These are phyloP conservation scores for Escallonia herrerae DNA, from an alignment of 129 eudicot species.

Conservation along the genomic window DNA sequence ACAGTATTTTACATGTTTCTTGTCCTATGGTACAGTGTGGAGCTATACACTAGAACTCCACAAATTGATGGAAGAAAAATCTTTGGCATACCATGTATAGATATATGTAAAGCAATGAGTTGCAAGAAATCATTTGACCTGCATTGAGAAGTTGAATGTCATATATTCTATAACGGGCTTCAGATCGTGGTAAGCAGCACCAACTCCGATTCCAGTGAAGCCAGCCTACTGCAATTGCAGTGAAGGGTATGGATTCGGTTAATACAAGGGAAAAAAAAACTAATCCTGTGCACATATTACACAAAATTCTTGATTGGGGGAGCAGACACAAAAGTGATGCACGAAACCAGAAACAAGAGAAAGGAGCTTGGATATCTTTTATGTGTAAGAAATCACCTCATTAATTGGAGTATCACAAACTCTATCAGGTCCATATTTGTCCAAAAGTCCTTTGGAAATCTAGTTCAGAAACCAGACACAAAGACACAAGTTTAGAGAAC, in stretches of 20 bases:
- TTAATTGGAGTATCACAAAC: constrained; percentile 94
- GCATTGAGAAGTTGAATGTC: constrained; percentile 97
- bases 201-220: constrained; percentile 89
- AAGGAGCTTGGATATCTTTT: neutral
- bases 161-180: constrained; percentile 87
- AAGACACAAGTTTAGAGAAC: too few species aligned
- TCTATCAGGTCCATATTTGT: constrained; percentile 91
- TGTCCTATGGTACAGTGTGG: too few species aligned
- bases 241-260: too few species aligned
- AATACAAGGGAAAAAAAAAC: neutral
- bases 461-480: too few species aligned
- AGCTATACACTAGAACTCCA: too few species aligned
- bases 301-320: too few species aligned
- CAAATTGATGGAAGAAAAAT: too few species aligned
- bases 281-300: too few species aligned
- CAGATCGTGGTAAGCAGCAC: constrained; percentile 91
- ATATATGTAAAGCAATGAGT: neutral
- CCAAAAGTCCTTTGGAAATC: constrained; percentile 88
- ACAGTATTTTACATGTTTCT: too few species aligned
- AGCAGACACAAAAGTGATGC: too few species aligned
- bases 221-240: too few species aligned
- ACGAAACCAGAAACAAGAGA: neutral
- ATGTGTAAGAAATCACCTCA: too few species aligned
- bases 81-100: neutral
- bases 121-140: constrained; percentile 38